Percentiles rank a stretch among this genome's conserved stretches.
Evolutionary conservation across 352 stramenopile species (phyloP).

Genomic region (Phytopythium litorale): DNA sequence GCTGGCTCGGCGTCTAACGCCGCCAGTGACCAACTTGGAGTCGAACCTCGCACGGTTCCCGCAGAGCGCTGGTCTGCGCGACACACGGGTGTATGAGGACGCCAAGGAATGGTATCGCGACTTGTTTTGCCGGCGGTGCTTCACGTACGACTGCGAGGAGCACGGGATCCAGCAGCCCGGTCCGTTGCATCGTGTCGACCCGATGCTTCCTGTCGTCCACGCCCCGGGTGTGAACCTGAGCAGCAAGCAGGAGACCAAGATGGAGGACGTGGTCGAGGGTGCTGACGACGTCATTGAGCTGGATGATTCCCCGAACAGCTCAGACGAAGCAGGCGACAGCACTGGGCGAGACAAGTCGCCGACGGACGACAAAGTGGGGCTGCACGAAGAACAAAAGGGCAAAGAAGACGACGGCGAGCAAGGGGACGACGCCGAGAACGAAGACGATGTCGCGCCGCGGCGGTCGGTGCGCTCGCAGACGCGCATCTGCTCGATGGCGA

Average conservation of each 20-base stretch:
- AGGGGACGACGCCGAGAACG: constrained; percentile 4
- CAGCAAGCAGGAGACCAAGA: not conserved
- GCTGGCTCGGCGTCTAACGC: constrained; percentile 28
- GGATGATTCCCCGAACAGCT: not conserved
- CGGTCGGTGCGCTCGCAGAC: constrained; percentile 62
- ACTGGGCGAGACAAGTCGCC: not conserved
- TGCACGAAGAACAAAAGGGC: not conserved
- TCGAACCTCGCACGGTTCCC: constrained; percentile 44
- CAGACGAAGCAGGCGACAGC: not conserved
- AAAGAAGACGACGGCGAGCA: constrained; percentile 10
- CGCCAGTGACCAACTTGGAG: constrained; percentile 46
- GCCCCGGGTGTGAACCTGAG: constrained; percentile 17
- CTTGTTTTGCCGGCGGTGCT: constrained; percentile 90
- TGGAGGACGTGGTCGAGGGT: not conserved
- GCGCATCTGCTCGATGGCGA: constrained; percentile 55
- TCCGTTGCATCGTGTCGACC: constrained; percentile 40
- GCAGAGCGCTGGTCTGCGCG: constrained; percentile 30
- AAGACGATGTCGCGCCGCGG: constrained; percentile 14
- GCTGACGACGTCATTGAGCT: not conserved
- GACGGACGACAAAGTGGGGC: not conserved
- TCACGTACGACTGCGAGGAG: constrained; percentile 87
- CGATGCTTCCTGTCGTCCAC: constrained; percentile 50
- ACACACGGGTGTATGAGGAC: constrained; percentile 38
- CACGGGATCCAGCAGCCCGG: constrained; percentile 79
- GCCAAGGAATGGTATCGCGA: constrained; percentile 77